phyloP scores from a whole-genome alignment of 192 early-diverging fungal genomes.

The Cetraspora pellucida region DNA sequence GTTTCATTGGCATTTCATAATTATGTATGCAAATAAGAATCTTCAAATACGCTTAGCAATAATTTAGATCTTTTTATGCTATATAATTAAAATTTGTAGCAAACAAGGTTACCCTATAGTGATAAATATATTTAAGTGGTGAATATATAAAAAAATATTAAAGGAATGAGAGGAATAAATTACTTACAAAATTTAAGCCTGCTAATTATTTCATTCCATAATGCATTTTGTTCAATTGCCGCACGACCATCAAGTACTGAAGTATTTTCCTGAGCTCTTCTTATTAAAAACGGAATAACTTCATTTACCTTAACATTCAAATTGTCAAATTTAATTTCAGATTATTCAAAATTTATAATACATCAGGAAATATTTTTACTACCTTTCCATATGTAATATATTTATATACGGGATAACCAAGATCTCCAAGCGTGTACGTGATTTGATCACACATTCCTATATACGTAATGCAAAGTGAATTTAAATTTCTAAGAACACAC shows the following conservation, averaged over 20 bases:
- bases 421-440: slow-evolving; percentile 76
- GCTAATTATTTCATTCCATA: slow-evolving; percentile 63
- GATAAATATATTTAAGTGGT: too few species aligned
- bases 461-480: neutral
- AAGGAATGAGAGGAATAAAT: too few species aligned
- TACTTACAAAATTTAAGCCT: slow-evolving; percentile 33
- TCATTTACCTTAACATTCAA: slow-evolving; percentile 61
- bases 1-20: too few species aligned
- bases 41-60: too few species aligned
- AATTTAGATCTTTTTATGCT: too few species aligned
- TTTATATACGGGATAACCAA: slow-evolving; percentile 85
- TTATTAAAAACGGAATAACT: slow-evolving; percentile 90
- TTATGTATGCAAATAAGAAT: too few species aligned
- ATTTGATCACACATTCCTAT: slow-evolving; percentile 89
- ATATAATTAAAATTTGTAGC: too few species aligned
- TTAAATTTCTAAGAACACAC: neutral
- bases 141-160: too few species aligned
- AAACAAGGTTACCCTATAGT: too few species aligned
- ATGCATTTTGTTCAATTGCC: slow-evolving; percentile 53
- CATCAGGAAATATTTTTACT: neutral
- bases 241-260: slow-evolving; percentile 68
- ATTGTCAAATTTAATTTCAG: neutral
- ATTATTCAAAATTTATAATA: neutral
- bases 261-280: slow-evolving; percentile 94
- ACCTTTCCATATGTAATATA: slow-evolving; percentile 86